Conservation (phyloP, 2,329 filamentous ascomycete genomes). For the Xylaria sp. region DNA sequence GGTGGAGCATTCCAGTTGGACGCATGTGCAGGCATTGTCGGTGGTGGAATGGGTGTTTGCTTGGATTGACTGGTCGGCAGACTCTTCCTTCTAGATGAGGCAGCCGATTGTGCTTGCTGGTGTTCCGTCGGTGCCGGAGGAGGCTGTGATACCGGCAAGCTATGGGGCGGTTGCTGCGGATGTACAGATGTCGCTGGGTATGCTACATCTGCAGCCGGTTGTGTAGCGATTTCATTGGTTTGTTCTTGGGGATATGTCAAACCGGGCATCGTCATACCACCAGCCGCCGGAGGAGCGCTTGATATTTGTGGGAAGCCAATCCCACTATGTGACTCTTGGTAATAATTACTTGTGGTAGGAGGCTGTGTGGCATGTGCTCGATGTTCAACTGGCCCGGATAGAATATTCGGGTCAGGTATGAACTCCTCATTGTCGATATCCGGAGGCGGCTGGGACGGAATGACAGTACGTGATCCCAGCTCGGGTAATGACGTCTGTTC, state of each 20-base stretch:
- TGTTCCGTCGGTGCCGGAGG: constrained; percentile 17
- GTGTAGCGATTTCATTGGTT: constrained; percentile 30
- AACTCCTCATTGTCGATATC: constrained; percentile 50
- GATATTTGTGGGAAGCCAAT: constrained; percentile 38
- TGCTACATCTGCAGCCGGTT: constrained; percentile 33
- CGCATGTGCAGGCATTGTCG: constrained; percentile 37
- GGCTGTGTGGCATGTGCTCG: constrained; percentile 35
- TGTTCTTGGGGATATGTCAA: constrained; percentile 39
- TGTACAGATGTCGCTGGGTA: constrained; percentile 33
- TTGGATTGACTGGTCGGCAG: constrained; percentile 40
- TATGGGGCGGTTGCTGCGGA: constrained; percentile 30
- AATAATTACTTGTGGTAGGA: constrained; percentile 39
- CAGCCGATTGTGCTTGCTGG: constrained; percentile 33
- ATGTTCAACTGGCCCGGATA: constrained; percentile 44
- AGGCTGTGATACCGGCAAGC: constrained; percentile 29
- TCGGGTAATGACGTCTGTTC: constrained; percentile 8
- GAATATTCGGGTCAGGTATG: constrained; percentile 49
- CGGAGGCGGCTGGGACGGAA: constrained; percentile 22
- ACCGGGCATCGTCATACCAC: constrained; percentile 20
- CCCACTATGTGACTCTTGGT: constrained; percentile 35
- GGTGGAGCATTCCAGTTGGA: constrained; percentile 41
- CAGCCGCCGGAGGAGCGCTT: constrained; percentile 27
- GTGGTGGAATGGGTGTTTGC: constrained; percentile 42
- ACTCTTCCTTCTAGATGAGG: constrained; percentile 40
- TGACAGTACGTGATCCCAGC: constrained; percentile 4